A percentile compares a stretch with the other conserved stretches of the same genome.
phyloP scores from a whole-genome alignment of 345 rosid species.

The Carallia brachiata region DNA sequence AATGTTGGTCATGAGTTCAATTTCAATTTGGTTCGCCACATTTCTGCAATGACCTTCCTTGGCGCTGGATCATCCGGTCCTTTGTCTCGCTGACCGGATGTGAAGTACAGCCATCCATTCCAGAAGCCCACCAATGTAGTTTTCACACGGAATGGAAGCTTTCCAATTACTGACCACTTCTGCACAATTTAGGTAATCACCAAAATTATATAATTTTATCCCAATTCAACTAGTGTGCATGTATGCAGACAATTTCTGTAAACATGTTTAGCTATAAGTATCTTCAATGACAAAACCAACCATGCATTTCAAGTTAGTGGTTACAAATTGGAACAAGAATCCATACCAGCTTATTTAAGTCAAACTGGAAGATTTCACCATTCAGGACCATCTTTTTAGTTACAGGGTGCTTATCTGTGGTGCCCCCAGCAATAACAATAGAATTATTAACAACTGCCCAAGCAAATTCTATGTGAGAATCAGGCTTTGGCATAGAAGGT shows the following conservation, averaged over 20 bases:
- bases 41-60: constrained; percentile 71
- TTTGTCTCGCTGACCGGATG: constrained; percentile 93
- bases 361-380: constrained; percentile 79
- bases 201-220: background rate
- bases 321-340: background rate
- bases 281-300: background rate
- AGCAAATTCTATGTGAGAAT: constrained; percentile 94
- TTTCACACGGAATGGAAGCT: constrained; percentile 89
- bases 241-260: too few relatives aligned
- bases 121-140: constrained; percentile 82
- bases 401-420: constrained; percentile 88
- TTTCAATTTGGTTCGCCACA: constrained; percentile 87
- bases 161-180: constrained; percentile 87
- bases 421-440: constrained; percentile 81
- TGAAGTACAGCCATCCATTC: constrained; percentile 84
- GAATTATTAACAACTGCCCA: constrained; percentile 87
- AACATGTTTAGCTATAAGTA: too few relatives aligned
- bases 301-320: background rate
- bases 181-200: constrained; percentile 27
- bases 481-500: constrained; percentile 84
- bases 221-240: too few relatives aligned
- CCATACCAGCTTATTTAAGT: constrained; percentile 69
- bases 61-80: constrained; percentile 86
- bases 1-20: constrained; percentile 38
- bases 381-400: constrained; percentile 89